Percentiles rank a stretch among this genome's conserved stretches.
Evolutionary conservation across 768 basidiomycete species (phyloP).

Genomic region (Tulasnella sp.): DNA sequence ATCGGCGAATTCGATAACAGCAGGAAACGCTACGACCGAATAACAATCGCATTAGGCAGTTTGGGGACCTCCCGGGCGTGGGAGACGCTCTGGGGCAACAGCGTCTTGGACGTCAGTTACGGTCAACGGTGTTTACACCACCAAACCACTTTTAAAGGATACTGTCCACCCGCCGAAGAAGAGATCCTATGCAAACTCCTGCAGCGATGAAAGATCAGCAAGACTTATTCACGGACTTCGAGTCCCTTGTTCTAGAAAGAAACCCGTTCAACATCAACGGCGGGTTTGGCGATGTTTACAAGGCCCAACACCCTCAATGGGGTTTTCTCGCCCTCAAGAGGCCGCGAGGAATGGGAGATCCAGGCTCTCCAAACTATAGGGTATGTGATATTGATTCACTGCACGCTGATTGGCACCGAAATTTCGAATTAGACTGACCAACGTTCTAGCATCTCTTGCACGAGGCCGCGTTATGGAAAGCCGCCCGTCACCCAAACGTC

Average conservation of each 20-base stretch:
- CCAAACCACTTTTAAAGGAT: no score
- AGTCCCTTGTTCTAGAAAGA: background rate
- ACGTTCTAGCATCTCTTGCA: background rate
- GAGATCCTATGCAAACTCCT: background rate
- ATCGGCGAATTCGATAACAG: no score
- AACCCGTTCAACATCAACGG: background rate
- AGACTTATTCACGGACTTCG: no score
- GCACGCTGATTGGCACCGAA: background rate
- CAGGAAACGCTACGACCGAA: no score
- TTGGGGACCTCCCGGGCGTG: no score
- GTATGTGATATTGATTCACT: background rate
- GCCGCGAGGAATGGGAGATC: background rate
- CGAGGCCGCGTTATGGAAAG: background rate
- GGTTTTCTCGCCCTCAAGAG: background rate
- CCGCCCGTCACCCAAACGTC: background rate
- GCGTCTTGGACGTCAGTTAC: no score
- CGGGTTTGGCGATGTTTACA: background rate
- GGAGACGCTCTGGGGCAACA: no score
- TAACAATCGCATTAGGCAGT: no score
- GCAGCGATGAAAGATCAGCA: no score
- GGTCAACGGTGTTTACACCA: no score
- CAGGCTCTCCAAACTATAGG: background rate
- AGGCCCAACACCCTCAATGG: background rate
- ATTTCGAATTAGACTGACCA: background rate
- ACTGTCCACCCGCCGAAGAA: no score